phyloP scores from a whole-genome alignment of 768 basidiomycete species.

The Rubroboletus satanas region DNA sequence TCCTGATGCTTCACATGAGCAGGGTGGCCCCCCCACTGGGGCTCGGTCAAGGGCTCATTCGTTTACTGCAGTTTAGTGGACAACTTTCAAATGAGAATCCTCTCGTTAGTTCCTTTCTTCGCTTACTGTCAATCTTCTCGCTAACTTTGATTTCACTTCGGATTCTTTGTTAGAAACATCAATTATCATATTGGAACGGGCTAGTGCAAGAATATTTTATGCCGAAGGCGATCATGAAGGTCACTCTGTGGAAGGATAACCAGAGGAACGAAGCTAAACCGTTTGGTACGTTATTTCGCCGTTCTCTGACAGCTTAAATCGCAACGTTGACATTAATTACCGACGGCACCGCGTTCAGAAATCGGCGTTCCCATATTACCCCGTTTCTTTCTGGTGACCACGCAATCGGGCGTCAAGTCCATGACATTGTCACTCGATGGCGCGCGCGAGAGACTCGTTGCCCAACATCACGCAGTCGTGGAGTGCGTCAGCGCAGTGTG shows the following conservation, averaged over 20 bases:
- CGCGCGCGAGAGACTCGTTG: constrained; percentile 63
- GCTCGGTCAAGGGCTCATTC: constrained; percentile 59
- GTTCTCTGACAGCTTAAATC: constrained; percentile 10
- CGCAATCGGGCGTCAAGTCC: constrained; percentile 79
- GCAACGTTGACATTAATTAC: constrained; percentile 5
- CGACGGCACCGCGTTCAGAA: constrained; percentile 42
- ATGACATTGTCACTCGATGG: constrained; percentile 80
- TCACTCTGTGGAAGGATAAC: constrained; percentile 88
- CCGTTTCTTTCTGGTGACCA: constrained; percentile 81
- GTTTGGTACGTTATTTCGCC: constrained; percentile 53
- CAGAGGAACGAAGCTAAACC: constrained; percentile 75
- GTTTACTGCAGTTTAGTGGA: constrained; percentile 69
- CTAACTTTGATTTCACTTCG: constrained; percentile 1
- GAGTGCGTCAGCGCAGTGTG: constrained; percentile 73
- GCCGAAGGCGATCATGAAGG: constrained; percentile 65
- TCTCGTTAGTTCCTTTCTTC: constrained; percentile 33
- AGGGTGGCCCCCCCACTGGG: constrained; percentile 39
- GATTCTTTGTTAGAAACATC: constrained; percentile 46
- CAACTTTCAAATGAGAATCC: constrained; percentile 53
- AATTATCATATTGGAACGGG: constrained; percentile 62
- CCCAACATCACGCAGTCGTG: constrained; percentile 46
- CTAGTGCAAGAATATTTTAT: constrained; percentile 70
- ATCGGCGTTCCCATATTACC: constrained; percentile 77
- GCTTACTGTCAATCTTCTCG: neutral
- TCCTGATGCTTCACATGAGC: constrained; percentile 19